Evolutionary conservation across 1,284 basidiomycete genomes (phyloP).

Genomic region (Ustilago hordei): DNA sequence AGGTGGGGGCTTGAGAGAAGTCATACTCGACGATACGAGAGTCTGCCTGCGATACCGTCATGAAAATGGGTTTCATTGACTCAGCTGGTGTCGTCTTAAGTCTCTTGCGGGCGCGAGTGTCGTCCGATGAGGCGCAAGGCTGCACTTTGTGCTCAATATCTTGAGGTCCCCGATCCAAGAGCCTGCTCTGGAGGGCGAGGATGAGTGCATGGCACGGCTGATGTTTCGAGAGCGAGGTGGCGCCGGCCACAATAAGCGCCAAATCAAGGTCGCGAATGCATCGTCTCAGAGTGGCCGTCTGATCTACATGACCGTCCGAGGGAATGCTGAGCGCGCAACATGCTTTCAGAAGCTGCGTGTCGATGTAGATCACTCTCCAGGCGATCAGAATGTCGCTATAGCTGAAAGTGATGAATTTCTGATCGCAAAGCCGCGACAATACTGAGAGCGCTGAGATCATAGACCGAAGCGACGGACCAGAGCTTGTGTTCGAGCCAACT

Average conservation of each 20-base stretch:
- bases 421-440: slow-evolving; percentile 70
- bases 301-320: background rate
- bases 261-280: slow-evolving; percentile 77
- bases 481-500: background rate
- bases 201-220: slow-evolving; percentile 64
- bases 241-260: slow-evolving; percentile 85
- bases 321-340: slow-evolving; percentile 11
- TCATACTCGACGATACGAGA: slow-evolving; percentile 17
- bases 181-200: slow-evolving; percentile 62
- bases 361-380: slow-evolving; percentile 72
- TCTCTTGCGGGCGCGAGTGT: slow-evolving; percentile 12
- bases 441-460: slow-evolving; percentile 25
- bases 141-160: background rate
- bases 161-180: background rate
- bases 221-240: slow-evolving; percentile 21
- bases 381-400: slow-evolving; percentile 69
- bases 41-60: slow-evolving; percentile 16
- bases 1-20: slow-evolving; percentile 31
- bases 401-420: slow-evolving; percentile 70
- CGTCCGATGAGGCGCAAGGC: background rate
- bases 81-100: background rate
- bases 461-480: background rate
- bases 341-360: slow-evolving; percentile 55
- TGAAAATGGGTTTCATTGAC: background rate
- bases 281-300: background rate